Conservation (phyloP, 2,329 filamentous ascomycete species). For the Ascomycota sp. region DNA sequence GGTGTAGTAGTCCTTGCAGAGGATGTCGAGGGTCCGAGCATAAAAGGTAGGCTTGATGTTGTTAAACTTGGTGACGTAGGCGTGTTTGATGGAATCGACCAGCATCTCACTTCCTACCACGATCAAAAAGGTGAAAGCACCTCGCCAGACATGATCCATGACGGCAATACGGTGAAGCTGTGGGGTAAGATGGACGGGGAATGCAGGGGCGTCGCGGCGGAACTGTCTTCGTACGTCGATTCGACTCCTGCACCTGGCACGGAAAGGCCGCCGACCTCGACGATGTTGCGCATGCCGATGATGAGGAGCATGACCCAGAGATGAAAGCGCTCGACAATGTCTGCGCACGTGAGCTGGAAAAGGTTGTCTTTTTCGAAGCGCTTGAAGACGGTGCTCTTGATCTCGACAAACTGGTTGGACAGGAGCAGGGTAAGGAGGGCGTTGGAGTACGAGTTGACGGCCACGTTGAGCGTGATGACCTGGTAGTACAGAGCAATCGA, state of each 20-base stretch:
- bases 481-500: conserved; percentile 86
- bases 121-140: conserved; percentile 85
- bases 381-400: conserved; percentile 97
- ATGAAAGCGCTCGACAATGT: conserved; percentile 92
- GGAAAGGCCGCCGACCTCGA: conserved; percentile 78
- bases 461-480: conserved; percentile 92
- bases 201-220: conserved; percentile 37
- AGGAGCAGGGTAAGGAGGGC: conserved; percentile 78
- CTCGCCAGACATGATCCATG: conserved; percentile 57
- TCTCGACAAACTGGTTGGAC: conserved; percentile 97
- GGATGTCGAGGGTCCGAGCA: conserved; percentile 70
- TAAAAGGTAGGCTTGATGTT: conserved; percentile 87
- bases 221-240: conserved; percentile 22
- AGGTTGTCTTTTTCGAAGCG: conserved; percentile 96
- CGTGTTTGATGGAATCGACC: conserved; percentile 92
- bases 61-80: conserved; percentile 97
- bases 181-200: conserved; percentile 63
- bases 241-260: conserved; percentile 33
- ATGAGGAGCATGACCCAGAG: conserved; percentile 95
- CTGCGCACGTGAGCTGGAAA: conserved; percentile 89
- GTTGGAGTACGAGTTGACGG: conserved; percentile 96
- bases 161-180: conserved; percentile 77
- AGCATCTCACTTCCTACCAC: conserved; percentile 93
- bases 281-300: conserved; percentile 87
- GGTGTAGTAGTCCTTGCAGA: conserved; percentile 96